phyloP scores from a whole-genome alignment of 148 eudicot genomes.

The Salicornia ramosissima region DNA sequence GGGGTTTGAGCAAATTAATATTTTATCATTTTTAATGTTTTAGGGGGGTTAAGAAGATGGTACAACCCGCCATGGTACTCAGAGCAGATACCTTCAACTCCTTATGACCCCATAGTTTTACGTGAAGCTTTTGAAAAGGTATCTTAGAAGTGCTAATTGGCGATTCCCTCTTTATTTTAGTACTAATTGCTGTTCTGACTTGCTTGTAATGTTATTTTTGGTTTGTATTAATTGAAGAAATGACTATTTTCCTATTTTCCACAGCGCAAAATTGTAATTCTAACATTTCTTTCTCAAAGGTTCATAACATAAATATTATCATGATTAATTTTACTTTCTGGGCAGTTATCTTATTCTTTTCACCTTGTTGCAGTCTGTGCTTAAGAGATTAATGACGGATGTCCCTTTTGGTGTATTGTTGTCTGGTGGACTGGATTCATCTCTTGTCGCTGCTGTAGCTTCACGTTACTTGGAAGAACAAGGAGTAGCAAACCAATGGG shows the following conservation, averaged over 20 bases:
- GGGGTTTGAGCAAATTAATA: not conserved
- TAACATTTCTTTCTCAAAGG: no score
- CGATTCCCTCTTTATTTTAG: not conserved
- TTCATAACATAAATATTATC: no score
- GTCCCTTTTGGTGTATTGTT: constrained; percentile 96
- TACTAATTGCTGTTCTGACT: no score
- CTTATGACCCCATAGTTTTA: constrained; percentile 64
- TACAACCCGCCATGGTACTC: constrained; percentile 79
- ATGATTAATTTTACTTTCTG: not conserved
- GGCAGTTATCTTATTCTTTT: not conserved
- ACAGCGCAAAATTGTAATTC: no score
- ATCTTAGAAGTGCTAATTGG: constrained; percentile 10
- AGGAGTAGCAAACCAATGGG: constrained; percentile 83
- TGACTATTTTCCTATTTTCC: no score
- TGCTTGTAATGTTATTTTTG: no score
- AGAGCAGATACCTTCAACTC: constrained; percentile 61
- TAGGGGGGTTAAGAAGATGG: constrained; percentile 86
- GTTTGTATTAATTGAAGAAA: no score
- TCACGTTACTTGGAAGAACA: constrained; percentile 67
- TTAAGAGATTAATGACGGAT: constrained; percentile 91
- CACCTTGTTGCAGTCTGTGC: constrained; percentile 59
- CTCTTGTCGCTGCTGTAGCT: constrained; percentile 94
- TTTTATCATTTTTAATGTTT: constrained; percentile 7
- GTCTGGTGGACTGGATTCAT: constrained; percentile 93
- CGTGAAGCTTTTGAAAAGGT: constrained; percentile 88